Evolutionary conservation across 495 filamentous ascomycete species (phyloP), one percentile per base, ranked within the genome.

Genomic region (Aspergillus sclerotiicarbonarius): DNA sequence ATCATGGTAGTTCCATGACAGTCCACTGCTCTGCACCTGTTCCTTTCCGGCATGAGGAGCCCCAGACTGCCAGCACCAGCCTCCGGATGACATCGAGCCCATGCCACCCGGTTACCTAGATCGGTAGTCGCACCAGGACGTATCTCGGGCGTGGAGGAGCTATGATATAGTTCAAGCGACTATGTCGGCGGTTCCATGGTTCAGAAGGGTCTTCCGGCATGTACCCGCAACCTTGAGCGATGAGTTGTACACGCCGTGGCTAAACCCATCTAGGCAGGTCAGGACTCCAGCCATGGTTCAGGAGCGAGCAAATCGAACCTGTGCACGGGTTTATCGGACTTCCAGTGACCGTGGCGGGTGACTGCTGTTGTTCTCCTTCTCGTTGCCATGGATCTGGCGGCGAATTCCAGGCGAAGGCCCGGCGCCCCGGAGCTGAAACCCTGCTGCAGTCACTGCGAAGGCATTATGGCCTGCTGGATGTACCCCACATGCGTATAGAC

Each of bases 111-210:
- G 25, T 13, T 20, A 21, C 18, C 1, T 10, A 10, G 25, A 13
- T 20, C 19, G 19, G 44, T 18, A 46, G 19, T 8, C 9, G 25
- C 25, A 46, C 9, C 19, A 20, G 16, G 44, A 46, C 6, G n/a
- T 19, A 20, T 46, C 25, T 46, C 16, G 9, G 18, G 2, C 25
- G 25, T 25, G 25, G 25, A 25, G 25, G 25, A 25, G 25, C 25
- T 25, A 25, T 25, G 25, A 25, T 53, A 46, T 60, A 54, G 61
- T 63, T 57, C 35, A 20, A 56, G 52, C 41, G 39, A 46, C 45
- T 58, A 60, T 54, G 18, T 13, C n/a, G 1, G 12, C 46, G 35
- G 61, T 59, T 64, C 58, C 58, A 58, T 60, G 62, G 55, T 64
- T 63, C 53, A 32, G 18, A 20, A 18, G 39, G 6, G n/a, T 10